Base-by-base conservation (phyloP, 2,329 filamentous ascomycete genomes). In the Gaeumannomyces sp. region DNA sequence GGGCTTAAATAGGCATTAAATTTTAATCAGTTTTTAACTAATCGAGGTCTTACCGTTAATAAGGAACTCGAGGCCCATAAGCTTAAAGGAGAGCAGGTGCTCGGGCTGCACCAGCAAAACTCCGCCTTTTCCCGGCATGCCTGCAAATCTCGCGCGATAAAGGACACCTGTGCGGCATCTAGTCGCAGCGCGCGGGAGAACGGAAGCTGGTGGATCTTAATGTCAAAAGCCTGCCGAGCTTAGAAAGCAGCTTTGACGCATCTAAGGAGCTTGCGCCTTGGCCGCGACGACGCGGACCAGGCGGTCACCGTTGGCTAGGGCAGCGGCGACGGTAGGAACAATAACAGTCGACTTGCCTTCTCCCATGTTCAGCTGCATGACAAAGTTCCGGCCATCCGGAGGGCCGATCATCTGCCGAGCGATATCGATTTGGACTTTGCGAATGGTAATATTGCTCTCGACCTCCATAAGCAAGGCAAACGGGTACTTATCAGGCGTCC, bases 291-390 rank as follows among this genome's bases (percentile, higher is more conserved):
- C 79, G 3, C 87, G 76, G 0, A 84, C 82, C 0, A 91, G 74
- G 4, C 73, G 78, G 0, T 72, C 70, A 0, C 77, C 76, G 60
- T 90, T 76, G 0, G 85, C 83, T 0, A 89, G 71, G 0, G 77
- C 73, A 0, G 82, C 74, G 0, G 83, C 83, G 0, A 89, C 82
- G 53, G 90, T 86, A 0, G 88, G 89, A 0, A 89, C 79, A 61
- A 93, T 91, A 1, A 90, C 84, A 0, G 88, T 89, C 0, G 86
- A 86, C 67, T 91, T 91, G 0, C 88, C 89, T 69, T 89, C 83
- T 0, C 89, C 89, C 88, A 91, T 91, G 67, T 89, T 90, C 2
- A 91, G 72, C 69, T 90, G 87, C 76, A 90, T 81, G 0, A 87
- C 81, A 0, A 80, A 72, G 68, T 88, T 89, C 0, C 71, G 33